These are phyloP conservation scores for Trichoderma afroharzianum DNA, from an alignment of 2,329 filamentous ascomycete genomes.

Conservation along the genomic window DNA sequence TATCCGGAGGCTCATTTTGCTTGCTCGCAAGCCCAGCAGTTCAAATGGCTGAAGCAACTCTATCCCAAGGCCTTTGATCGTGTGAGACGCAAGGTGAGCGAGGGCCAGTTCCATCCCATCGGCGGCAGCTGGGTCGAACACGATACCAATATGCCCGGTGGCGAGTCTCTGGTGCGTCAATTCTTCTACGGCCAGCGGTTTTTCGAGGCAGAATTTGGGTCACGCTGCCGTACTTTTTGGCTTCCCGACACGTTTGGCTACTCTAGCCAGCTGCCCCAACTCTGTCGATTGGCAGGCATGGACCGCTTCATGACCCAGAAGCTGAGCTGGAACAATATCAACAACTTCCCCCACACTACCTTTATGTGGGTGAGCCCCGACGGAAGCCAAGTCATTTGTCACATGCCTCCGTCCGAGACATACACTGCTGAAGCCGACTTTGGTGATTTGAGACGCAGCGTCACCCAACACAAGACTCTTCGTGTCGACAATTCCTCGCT, in stretches of 20 bases:
- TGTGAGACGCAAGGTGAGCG: conserved; percentile 85
- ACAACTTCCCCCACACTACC: conserved; percentile 96
- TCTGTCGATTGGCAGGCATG: conserved; percentile 95
- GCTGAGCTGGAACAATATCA: conserved; percentile 99
- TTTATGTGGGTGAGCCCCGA: conserved; percentile 98
- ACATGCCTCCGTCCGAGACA: conserved; percentile 94
- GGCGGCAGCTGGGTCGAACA: conserved; percentile 99
- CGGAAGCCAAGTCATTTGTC: conserved; percentile 93
- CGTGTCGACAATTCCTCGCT: conserved; percentile 88
- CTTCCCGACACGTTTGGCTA: conserved; percentile 98
- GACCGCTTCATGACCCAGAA: conserved; percentile 96
- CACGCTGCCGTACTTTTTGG: conserved; percentile 91
- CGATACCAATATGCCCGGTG: conserved; percentile 95
- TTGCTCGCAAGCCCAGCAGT: conserved; percentile 93
- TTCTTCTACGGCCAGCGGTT: conserved; percentile 95
- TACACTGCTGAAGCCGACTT: conserved; percentile 95
- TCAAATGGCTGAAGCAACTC: conserved; percentile 89
- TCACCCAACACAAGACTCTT: conserved; percentile 91
- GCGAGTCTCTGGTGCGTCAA: conserved; percentile 88
- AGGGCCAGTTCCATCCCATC: conserved; percentile 89
- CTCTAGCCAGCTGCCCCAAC: conserved; percentile 87
- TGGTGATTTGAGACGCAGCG: conserved; percentile 85
- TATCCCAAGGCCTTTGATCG: conserved; percentile 88
- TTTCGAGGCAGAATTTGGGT: conserved; percentile 89
- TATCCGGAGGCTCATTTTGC: conserved; percentile 93